Conservation (phyloP, 2,329 filamentous ascomycete species). For the Trichoderma guizhouense region DNA sequence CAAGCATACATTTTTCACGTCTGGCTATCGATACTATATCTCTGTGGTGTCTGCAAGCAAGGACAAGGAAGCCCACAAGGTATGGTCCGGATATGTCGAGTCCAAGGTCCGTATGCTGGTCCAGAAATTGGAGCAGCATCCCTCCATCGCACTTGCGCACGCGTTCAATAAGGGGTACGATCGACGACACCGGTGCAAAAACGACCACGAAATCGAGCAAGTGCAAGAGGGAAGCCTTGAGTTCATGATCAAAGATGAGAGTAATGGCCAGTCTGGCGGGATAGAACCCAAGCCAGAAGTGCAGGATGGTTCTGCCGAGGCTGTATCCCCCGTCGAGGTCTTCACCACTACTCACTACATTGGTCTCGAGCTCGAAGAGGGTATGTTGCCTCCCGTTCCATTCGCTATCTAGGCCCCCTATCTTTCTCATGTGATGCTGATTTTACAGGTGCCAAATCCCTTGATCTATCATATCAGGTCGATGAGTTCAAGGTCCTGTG, state of each 20-base stretch:
- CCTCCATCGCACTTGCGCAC: conserved; percentile 77
- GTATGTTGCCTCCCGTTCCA: conserved; percentile 47
- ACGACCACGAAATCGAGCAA: conserved; percentile 48
- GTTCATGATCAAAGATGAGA: conserved; percentile 42
- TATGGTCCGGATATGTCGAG: conserved; percentile 89
- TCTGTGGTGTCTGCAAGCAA: conserved; percentile 80
- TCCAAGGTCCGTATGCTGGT: conserved; percentile 89
- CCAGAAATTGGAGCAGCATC: conserved; percentile 74
- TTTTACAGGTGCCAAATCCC: conserved; percentile 59
- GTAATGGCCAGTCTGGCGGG: conserved; percentile 23
- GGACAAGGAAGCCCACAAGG: conserved; percentile 77
- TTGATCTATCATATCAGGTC: conserved; percentile 79
- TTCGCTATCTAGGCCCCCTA: neutral
- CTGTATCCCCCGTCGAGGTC: conserved; percentile 43
- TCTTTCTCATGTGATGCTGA: conserved; percentile 28
- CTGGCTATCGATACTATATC: conserved; percentile 93
- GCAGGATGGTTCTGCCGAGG: conserved; percentile 41
- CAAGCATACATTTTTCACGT: conserved; percentile 90
- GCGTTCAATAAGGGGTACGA: conserved; percentile 93
- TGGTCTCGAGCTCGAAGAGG: conserved; percentile 74
- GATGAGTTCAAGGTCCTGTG: conserved; percentile 84
- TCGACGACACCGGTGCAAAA: conserved; percentile 68
- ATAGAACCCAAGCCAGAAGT: conserved; percentile 48
- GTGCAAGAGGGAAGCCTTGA: conserved; percentile 53
- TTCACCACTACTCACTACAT: conserved; percentile 95